Base-by-base conservation (phyloP, 352 stramenopile genomes). In the Blastocystis sp. region DNA sequence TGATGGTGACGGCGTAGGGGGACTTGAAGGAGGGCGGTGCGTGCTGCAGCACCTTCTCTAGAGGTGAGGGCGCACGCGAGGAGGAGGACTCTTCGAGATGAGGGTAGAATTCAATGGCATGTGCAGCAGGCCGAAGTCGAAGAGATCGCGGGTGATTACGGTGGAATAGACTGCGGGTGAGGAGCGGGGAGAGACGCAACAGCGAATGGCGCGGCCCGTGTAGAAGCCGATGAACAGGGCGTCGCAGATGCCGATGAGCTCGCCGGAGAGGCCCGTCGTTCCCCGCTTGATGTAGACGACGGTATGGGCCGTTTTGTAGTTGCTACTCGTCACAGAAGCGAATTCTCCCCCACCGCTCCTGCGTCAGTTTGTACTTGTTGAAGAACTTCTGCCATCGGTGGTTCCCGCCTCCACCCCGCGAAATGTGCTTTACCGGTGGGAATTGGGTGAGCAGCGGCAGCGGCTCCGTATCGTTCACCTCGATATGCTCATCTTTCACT, bases 221-320 rank as follows among this genome's bases (percentile, higher is more conserved):
- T 69, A 48, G n/a, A 67, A 48, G 4, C 52, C 74, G n/a, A 84
- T 23, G 61, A 67, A 34, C 21, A 84, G 48, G 14, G 45, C 40
- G 48, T 84, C 74, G 61, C 74, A 84, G 60, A 84, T 84, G 1
- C 74, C 74, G 45, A 84, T 84, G 4, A 84, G 65, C 34, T 84
- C 21, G n/a, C 74, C 74, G 14, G 74, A 61, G 38, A 84, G 67
- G n/a, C 74, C 74, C 0, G 74, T 84, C 53, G 74, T 84, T 4
- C 74, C 74, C 17, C 74, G 53, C 38, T 84, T 84, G 14, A 84
- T 17, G 45, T 84, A 84, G 23, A 70, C 56, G 34, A 84, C 56
- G 34, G 65, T 84, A 21, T 84, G 28, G 9, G 14, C 23, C 9
- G 74, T 59, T 9, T 45, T 84, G 5, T 14, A 56, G 48, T 17